Conservation (phyloP, 345 rosid genomes). For the Isatis tinctoria region DNA sequence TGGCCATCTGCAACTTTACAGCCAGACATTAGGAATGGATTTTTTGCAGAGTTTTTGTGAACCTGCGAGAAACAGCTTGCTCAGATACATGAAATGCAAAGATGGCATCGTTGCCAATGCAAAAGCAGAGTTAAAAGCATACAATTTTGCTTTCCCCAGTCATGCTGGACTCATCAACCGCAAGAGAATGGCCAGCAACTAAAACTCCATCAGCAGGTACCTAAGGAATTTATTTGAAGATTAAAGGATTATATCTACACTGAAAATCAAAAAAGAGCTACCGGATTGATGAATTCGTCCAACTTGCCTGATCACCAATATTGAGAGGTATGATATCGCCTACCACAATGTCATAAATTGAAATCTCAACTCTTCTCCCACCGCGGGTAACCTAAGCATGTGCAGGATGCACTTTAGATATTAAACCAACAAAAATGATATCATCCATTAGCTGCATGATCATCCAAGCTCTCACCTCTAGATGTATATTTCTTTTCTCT, state of each 20-base stretch:
- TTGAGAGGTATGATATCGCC: constrained; percentile 94
- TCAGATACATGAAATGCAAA: constrained; percentile 5
- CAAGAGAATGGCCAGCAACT: constrained; percentile 76
- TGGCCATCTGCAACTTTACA: constrained; percentile 98
- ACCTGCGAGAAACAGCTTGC: constrained; percentile 46
- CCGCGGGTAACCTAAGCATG: constrained; percentile 65
- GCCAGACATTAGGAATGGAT: constrained; percentile 97
- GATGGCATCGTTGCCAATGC: not conserved
- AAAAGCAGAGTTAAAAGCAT: constrained; percentile 9
- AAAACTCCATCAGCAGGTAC: constrained; percentile 97
- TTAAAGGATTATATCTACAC: not conserved
- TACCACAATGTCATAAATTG: constrained; percentile 91
- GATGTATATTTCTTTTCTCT: constrained; percentile 87
- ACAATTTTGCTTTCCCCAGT: constrained; percentile 99
- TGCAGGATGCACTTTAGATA: constrained; percentile 4
- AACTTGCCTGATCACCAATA: constrained; percentile 91
- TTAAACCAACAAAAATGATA: constrained; percentile 3
- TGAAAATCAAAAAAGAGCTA: not conserved
- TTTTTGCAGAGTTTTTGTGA: constrained; percentile 59
- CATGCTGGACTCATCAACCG: constrained; percentile 99
- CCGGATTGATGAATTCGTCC: not conserved
- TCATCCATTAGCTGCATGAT: not conserved
- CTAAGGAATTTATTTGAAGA: constrained; percentile 33
- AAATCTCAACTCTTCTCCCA: constrained; percentile 75
- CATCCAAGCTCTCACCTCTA: constrained; percentile 55